Evolutionary conservation across 345 rosid species (phyloP), one percentile per base, ranked within the genome.

Genomic region (Lumnitzera littorea): DNA sequence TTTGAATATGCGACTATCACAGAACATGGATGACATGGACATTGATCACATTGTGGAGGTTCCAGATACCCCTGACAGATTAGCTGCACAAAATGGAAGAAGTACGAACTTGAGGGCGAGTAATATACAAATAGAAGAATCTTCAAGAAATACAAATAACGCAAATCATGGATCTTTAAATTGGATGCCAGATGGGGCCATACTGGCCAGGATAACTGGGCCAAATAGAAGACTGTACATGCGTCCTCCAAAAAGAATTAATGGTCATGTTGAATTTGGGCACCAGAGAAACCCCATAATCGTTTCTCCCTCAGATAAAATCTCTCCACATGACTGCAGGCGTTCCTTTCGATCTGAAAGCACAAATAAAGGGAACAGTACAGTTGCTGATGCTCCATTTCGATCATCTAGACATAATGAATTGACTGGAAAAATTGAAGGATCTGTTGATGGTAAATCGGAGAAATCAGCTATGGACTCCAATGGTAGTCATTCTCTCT

Each of bases 41-140:
- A 67, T 79, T 74, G 94, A 92, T 55, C 68, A 64, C 60, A 67
- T 85, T 15, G 67, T 75, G 47, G 87, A 75, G 23, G 67, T 87
- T 62, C 96, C 89, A 23, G 94, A 92, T 60, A 85, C 94, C 62
- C 98, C 98, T 52, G 96, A 92, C 57, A 87, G 96, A 65, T 25
- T 73, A 2, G 70, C 58, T 48, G 61, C 72, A 3, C 71, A 63
- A 54, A 31, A 24, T 61, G 49, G 69, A 17, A 50, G 56, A 31
- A 24, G 57, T 66, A 50, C 70, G 55, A 76, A 71, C 55, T 72
- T 76, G 63, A 78, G 61, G 61, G 73, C 65, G 11, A 77, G 49
- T 60, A 74, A 69, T 65, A 74, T 84, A 25, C 67, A 68, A 47
- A 60, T 70, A 52, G 62, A 64, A 31, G 71, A 73, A 55, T 69